Percentiles rank a stretch among this genome's conserved stretches.
Conservation (phyloP, 768 basidiomycete genomes). For the Udeniomyces megalosporus region DNA sequence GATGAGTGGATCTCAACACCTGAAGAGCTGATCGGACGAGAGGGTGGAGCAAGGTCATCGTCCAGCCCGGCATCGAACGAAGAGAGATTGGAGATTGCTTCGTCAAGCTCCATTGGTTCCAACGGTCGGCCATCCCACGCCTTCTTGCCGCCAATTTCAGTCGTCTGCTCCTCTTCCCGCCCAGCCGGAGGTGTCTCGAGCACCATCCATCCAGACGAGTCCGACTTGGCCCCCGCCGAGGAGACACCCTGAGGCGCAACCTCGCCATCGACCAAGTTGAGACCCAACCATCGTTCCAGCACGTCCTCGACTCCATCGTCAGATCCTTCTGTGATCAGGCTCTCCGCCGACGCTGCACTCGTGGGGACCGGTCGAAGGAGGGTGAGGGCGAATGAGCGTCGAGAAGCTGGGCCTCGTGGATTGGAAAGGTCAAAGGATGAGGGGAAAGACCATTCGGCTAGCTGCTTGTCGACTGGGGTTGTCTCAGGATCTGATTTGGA, state of each 20-base stretch:
- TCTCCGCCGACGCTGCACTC: not conserved
- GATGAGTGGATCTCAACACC: too few species aligned
- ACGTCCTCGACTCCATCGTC: constrained; percentile 11
- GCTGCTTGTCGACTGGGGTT: not conserved
- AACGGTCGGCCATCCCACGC: constrained; percentile 13
- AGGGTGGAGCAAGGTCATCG: too few species aligned
- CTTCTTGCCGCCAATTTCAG: not conserved
- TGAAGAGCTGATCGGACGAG: too few species aligned
- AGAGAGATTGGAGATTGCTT: not conserved
- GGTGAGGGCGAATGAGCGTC: constrained; percentile 14
- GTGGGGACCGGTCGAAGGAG: constrained; percentile 12
- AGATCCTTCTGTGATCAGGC: not conserved
- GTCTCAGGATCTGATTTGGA: too few species aligned
- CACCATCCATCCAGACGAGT: constrained; percentile 8
- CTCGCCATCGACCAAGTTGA: constrained; percentile 2
- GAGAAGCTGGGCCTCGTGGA: not conserved
- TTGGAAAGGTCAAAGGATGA: not conserved
- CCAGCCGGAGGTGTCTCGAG: not conserved
- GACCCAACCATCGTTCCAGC: constrained; percentile 12
- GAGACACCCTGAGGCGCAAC: not conserved
- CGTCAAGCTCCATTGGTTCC: constrained; percentile 13
- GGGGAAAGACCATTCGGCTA: not conserved
- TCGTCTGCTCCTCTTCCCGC: not conserved
- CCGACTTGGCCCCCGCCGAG: not conserved
- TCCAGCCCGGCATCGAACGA: too few species aligned